A percentile compares a stretch with the other conserved stretches of the same genome.
phyloP scores from a whole-genome alignment of 2,329 filamentous ascomycete genomes.

The Pseudogymnoascus sp. region DNA sequence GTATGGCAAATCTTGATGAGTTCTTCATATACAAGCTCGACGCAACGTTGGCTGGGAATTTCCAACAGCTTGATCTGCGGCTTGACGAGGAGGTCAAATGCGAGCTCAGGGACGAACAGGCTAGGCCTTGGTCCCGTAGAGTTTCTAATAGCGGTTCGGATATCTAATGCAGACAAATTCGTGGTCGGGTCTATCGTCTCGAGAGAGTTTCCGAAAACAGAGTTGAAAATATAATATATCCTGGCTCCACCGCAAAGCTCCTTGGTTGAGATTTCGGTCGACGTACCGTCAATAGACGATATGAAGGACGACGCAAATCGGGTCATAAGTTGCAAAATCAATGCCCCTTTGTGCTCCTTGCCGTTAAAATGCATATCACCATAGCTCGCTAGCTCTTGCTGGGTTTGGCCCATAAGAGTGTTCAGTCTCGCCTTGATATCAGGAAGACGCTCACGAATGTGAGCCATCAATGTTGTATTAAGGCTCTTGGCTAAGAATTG shows the following conservation, averaged over 20 bases:
- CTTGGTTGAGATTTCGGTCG: constrained; percentile 96
- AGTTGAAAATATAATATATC: constrained; percentile 99
- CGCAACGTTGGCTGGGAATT: constrained; percentile 88
- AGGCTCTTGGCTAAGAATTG: constrained; percentile 90
- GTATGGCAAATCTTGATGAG: constrained; percentile 99
- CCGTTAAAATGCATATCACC: constrained; percentile 96
- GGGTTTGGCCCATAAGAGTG: constrained; percentile 98
- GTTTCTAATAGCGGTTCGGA: constrained; percentile 94
- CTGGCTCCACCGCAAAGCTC: constrained; percentile 89
- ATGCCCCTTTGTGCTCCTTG: constrained; percentile 88
- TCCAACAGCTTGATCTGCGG: constrained; percentile 97
- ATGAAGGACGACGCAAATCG: constrained; percentile 97
- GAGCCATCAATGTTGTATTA: constrained; percentile 89
- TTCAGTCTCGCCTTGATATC: constrained; percentile 98
- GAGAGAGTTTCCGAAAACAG: constrained; percentile 91
- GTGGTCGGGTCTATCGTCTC: constrained; percentile 94
- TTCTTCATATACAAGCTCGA: constrained; percentile 97
- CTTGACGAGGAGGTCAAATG: constrained; percentile 94
- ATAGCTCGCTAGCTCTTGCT: constrained; percentile 96
- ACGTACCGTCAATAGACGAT: constrained; percentile 96
- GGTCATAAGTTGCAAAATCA: constrained; percentile 96
- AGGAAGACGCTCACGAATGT: constrained; percentile 89
- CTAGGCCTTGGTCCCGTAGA: constrained; percentile 93
- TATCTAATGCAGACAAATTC: constrained; percentile 89
- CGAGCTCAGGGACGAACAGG: constrained; percentile 93